These are phyloP conservation scores for Fraxinus latifolia DNA, from an alignment of 305 asterid species.

Conservation along the genomic window DNA sequence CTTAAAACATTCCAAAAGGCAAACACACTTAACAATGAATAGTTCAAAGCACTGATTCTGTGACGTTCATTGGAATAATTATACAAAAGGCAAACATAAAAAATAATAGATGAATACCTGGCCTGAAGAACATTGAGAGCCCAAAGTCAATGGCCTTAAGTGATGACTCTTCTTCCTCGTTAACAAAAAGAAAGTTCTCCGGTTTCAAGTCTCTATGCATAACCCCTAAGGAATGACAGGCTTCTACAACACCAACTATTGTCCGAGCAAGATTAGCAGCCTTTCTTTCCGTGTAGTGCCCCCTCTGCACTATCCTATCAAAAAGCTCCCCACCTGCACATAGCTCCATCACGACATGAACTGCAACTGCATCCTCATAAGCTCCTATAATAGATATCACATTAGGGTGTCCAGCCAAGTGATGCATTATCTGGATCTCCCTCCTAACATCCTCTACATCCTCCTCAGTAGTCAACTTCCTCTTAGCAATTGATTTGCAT, in stretches of 20 bases:
- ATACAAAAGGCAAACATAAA: not conserved
- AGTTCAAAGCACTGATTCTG: not conserved
- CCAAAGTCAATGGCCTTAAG: constrained; percentile 89
- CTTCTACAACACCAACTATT: constrained; percentile 72
- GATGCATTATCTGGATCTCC: constrained; percentile 83
- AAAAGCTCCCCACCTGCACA: constrained; percentile 90
- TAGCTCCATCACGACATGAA: constrained; percentile 83
- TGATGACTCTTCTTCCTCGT: constrained; percentile 65
- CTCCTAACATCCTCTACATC: constrained; percentile 84
- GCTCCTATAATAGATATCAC: constrained; percentile 68
- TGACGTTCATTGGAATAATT: not conserved
- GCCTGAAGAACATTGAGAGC: constrained; percentile 75
- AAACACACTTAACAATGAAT: not conserved
- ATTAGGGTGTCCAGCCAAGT: constrained; percentile 63
- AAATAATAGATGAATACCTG: constrained; percentile 41
- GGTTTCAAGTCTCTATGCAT: constrained; percentile 92
- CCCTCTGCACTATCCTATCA: constrained; percentile 77
- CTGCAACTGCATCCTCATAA: constrained; percentile 68
- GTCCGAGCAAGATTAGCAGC: constrained; percentile 84
- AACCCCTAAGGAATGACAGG: constrained; percentile 76
- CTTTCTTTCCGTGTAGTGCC: constrained; percentile 78
- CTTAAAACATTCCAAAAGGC: not conserved
- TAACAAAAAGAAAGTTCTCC: constrained; percentile 81
- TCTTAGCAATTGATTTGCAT: constrained; percentile 67
- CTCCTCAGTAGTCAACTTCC: constrained; percentile 61